Evolutionary conservation across 192 early-diverging fungal species (phyloP).

Genomic region (Coemansia sp.): DNA sequence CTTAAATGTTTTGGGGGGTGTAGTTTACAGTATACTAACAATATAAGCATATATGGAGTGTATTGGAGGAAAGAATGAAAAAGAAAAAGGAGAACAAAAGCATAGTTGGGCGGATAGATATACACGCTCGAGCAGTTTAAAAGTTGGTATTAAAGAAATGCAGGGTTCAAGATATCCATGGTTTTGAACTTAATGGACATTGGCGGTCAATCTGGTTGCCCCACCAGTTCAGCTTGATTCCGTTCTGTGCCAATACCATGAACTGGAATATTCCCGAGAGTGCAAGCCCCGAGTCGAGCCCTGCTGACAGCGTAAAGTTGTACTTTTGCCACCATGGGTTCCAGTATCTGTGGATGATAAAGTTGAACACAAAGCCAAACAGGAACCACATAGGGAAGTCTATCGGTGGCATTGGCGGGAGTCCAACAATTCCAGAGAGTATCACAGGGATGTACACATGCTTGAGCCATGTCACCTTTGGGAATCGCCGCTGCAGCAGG

Average conservation of each 20-base stretch:
- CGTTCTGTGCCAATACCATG: conserved; percentile 47
- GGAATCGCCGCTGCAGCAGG: conserved; percentile 62
- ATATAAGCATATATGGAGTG: too few species aligned
- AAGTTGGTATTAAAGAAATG: neutral
- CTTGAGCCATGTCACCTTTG: conserved; percentile 64
- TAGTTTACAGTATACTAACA: too few species aligned
- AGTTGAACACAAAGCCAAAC: conserved; percentile 71
- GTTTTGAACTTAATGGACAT: conserved; percentile 43
- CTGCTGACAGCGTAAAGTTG: conserved; percentile 60
- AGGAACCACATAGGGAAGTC: conserved; percentile 57
- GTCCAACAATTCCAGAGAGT: conserved; percentile 60
- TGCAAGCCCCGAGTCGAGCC: conserved; percentile 60
- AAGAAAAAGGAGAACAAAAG: conserved; percentile 5
- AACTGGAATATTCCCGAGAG: conserved; percentile 56
- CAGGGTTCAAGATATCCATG: conserved; percentile 27
- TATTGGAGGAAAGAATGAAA: neutral
- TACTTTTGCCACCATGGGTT: conserved; percentile 66
- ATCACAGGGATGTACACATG: conserved; percentile 73
- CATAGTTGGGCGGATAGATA: neutral
- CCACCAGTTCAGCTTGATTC: conserved; percentile 55
- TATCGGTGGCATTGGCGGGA: conserved; percentile 63
- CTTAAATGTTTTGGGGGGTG: too few species aligned
- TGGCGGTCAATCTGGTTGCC: conserved; percentile 52
- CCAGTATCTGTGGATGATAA: conserved; percentile 63
- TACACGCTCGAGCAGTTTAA: neutral